Conservation (phyloP, 2,329 filamentous ascomycete species). For the Fusarium marasasianum region DNA sequence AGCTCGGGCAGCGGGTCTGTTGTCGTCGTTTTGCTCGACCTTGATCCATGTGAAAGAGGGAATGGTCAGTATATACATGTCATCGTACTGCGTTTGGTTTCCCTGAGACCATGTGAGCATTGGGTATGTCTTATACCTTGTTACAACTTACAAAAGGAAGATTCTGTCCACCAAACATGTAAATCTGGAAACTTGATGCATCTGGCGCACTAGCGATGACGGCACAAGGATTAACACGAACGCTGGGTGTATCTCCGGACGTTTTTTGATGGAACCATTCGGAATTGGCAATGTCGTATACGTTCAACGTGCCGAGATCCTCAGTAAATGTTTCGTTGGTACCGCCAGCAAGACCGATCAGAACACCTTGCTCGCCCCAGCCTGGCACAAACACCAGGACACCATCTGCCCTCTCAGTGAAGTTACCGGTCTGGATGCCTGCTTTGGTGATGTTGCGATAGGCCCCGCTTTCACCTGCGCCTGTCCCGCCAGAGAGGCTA, state of each 20-base stretch:
- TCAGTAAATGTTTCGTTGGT: constrained; percentile 74
- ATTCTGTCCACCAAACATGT: constrained; percentile 82
- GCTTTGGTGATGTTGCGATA: constrained; percentile 81
- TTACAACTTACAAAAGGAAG: constrained; percentile 64
- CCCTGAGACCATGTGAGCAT: constrained; percentile 43
- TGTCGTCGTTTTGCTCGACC: constrained; percentile 58
- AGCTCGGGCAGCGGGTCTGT: constrained; percentile 61
- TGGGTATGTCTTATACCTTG: background rate
- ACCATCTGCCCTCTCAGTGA: constrained; percentile 79
- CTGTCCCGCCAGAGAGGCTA: constrained; percentile 60
- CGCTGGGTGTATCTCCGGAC: constrained; percentile 60
- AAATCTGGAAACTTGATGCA: constrained; percentile 79
- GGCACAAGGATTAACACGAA: constrained; percentile 68
- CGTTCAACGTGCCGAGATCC: constrained; percentile 65
- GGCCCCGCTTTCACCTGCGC: constrained; percentile 68
- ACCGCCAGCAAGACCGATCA: constrained; percentile 78
- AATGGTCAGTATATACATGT: constrained; percentile 69
- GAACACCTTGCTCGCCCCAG: constrained; percentile 74
- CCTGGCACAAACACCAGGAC: constrained; percentile 78
- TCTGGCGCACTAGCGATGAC: constrained; percentile 72
- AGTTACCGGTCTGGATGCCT: constrained; percentile 72
- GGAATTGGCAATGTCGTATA: constrained; percentile 70
- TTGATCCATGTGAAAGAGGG: constrained; percentile 73
- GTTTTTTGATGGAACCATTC: constrained; percentile 70
- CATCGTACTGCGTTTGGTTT: constrained; percentile 68